A percentile compares a stretch with the other conserved stretches of the same genome.
phyloP scores from a whole-genome alignment of 371 early-diverging fungal genomes.

The Mortierella sp. region DNA sequence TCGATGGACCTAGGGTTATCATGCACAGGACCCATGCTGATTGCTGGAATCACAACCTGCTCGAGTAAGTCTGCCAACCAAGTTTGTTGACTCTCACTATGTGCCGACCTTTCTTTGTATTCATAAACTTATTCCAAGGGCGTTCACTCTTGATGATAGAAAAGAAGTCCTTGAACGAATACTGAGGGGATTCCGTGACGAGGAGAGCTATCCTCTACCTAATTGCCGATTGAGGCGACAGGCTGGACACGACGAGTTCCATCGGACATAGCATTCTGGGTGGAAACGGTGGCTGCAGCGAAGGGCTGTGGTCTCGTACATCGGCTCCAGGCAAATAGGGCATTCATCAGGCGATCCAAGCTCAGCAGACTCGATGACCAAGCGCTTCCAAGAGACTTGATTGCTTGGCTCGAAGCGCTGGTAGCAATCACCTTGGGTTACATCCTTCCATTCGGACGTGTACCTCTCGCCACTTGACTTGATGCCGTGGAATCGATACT shows the following conservation, averaged over 20 bases:
- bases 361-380: constrained; percentile 11
- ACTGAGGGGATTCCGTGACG: too few species aligned
- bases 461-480: constrained; percentile 14
- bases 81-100: too few species aligned
- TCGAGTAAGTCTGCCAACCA: too few species aligned
- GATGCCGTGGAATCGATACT: constrained; percentile 22
- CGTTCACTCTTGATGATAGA: too few species aligned
- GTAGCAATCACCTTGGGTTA: constrained; percentile 1
- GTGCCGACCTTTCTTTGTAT: too few species aligned
- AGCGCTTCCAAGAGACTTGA: constrained; percentile 13
- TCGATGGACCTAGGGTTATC: too few species aligned
- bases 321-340: constrained; percentile 10
- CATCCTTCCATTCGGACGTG: constrained; percentile 16
- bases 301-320: background rate
- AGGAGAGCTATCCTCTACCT: too few species aligned
- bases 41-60: too few species aligned
- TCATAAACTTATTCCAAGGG: too few species aligned
- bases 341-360: constrained; percentile 3
- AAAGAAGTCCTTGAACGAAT: too few species aligned
- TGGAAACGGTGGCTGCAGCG: constrained; percentile 14
- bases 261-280: background rate
- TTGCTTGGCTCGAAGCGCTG: constrained; percentile 12
- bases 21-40: too few species aligned
- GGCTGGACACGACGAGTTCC: constrained; percentile 8
- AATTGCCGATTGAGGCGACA: too few species aligned